Base-by-base conservation (phyloP, 1,139 yeast species). In the Pichia sp. region DNA sequence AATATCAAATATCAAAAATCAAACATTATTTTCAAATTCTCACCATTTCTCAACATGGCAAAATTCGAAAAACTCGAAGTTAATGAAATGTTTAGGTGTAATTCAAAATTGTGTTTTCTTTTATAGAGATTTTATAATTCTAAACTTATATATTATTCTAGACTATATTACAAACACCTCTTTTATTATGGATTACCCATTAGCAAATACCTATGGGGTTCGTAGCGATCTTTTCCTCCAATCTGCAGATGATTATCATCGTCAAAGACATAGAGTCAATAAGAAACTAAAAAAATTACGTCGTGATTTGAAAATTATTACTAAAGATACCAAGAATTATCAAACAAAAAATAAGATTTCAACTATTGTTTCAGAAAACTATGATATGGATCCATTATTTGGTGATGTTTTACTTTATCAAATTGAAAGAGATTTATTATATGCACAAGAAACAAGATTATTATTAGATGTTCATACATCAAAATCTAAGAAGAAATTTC, bases 351-450 rank as follows among this genome's bases (percentile, higher is more conserved):
- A 72, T 48, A 68, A 73, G 56, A 62, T 65, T 6, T 62, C 71
- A 35, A 61, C 66, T 27, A 70, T 81, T 35, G 56, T 70, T 3
- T 47, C 62, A 0, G 75, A 68, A n/a, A 73, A 78, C 48, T 77
- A 78, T 55, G 63, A 61, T 4, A 49, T 58, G n/a, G 73, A 81
- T 55, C 52, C 64, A 10, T 63, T 67, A 45, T 74, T 63, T 56
- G 86, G 79, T 12, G 60, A 64, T 28, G 62, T 84, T 23, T 61
- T 75, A 25, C 67, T 84, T 30, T 65, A 73, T 49, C 70, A 74
- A 10, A 79, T 83, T 1, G 95, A 87, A 61, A 71, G 92, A 55
- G 82, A 83, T 52, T 67, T 81, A 60, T 70, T 87, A 33, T 78
- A 75, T 55, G 84, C 90, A 0, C 71, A 78, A 62, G 90, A 84